Base-by-base conservation (phyloP, 345 rosid species). In the Zanthoxylum bungeanum region DNA sequence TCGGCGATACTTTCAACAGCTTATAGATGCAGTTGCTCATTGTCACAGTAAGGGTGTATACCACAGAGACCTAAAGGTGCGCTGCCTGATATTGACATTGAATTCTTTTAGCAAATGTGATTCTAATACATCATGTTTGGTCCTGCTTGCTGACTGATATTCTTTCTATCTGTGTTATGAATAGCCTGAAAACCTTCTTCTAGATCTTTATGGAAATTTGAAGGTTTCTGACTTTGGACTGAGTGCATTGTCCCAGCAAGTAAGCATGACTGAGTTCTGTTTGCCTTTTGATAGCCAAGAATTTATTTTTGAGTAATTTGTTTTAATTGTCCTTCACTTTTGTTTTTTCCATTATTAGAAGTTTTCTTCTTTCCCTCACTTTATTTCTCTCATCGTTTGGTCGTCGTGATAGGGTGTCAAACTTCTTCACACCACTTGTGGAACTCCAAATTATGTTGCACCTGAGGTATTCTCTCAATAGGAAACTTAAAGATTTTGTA, bases 21-120 rank as follows among this genome's bases (percentile, higher is more conserved):
- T 94, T 77, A 76, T 91, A 71, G 96, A 94, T 78, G 95, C 97
- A 31, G 85, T 94, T 75, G 79, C 87, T 64, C 91, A 88, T 79
- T 94, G 98, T 76, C 98, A 94, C 77, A 73, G 73, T 70, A 94
- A 86, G 86, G 89, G 97, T 76, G 93, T 89, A 66, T 94, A 86
- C 85, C 98, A 94, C 75, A 87, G 98, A 77, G 98, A 94, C 73
- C 82, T 94, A 59, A 91, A 94, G 93, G 98, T 91, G 72, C 60
- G 37, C 64, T 27, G 39, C n/a, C n/a, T 21, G 50, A 44, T 60
- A 39, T 39, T 60, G 64, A 42, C 34, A 17, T 36, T 75, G 62
- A 65, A 36, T 47, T 61, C 75, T 49, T 42, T 60, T 31, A 4
- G 51, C 30, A 36, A 22, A 53, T 58, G 56, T 60, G 76, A 24